Evolutionary conservation across 331 rosid species (phyloP).

Genomic region (Malus hybrid): DNA sequence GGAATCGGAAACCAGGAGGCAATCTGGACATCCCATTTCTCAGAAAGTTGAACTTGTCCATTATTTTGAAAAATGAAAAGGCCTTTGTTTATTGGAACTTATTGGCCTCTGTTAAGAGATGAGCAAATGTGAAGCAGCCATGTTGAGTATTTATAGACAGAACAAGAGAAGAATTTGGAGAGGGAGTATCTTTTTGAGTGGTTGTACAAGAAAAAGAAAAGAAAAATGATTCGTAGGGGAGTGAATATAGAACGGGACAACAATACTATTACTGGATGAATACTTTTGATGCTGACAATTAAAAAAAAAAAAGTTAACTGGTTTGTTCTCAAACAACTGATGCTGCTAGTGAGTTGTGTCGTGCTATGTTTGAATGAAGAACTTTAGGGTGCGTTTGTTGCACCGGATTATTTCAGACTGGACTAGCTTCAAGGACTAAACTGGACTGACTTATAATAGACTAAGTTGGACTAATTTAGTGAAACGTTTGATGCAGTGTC

Average conservation of each 20-base stretch:
- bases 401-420: too few species aligned
- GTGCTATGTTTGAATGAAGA: too few species aligned
- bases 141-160: conserved; percentile 24
- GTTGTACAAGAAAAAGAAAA: neutral
- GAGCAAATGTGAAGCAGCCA: conserved; percentile 5
- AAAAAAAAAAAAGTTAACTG: neutral
- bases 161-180: conserved; percentile 1
- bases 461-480: too few species aligned
- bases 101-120: conserved; percentile 4
- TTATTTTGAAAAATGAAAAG: neutral
- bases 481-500: too few species aligned
- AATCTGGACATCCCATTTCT: conserved; percentile 58
- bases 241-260: neutral
- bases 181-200: neutral
- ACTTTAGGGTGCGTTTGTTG: too few species aligned
- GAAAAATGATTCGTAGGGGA: neutral
- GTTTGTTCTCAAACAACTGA: neutral
- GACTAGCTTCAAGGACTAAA: too few species aligned
- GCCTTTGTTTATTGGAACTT: neutral
- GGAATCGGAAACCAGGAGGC: conserved; percentile 97
- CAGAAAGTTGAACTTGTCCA: conserved; percentile 53
- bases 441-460: too few species aligned
- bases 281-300: neutral
- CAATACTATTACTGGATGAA: neutral
- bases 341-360: neutral